Evolutionary conservation across 177 flowering plant species (phyloP).

Genomic region (Telopea speciosissima): DNA sequence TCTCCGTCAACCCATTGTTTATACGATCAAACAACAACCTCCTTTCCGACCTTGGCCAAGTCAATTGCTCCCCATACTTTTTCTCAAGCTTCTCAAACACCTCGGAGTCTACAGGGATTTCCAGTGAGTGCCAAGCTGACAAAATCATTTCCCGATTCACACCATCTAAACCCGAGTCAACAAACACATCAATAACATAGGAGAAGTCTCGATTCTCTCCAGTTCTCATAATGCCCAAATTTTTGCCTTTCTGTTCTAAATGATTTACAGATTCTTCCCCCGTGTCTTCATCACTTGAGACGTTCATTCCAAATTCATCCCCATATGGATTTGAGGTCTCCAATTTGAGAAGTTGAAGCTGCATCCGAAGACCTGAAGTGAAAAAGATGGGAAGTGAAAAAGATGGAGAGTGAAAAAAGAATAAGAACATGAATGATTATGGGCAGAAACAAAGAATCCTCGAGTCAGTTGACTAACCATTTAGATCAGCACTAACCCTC

Average conservation of each 20-base stretch:
- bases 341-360: conserved; percentile 76
- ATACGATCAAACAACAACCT: conserved; percentile 63
- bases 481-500: conserved; percentile 79
- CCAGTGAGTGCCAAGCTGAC: conserved; percentile 46
- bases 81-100: conserved; percentile 68
- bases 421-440: not conserved
- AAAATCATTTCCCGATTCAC: conserved; percentile 29
- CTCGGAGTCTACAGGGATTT: conserved; percentile 40
- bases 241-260: conserved; percentile 16
- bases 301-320: conserved; percentile 32
- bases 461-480: conserved; percentile 40
- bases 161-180: conserved; percentile 32
- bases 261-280: conserved; percentile 24
- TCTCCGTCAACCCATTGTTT: conserved; percentile 43
- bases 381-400: not conserved
- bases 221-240: not conserved
- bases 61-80: conserved; percentile 30
- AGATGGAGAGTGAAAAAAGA: conserved; percentile 3
- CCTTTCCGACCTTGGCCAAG: conserved; percentile 48
- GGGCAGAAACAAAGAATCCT: not conserved
- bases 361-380: conserved; percentile 67
- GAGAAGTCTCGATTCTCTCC: conserved; percentile 40
- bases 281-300: conserved; percentile 56
- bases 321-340: conserved; percentile 43
- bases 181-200: conserved; percentile 48